Evolutionary conservation across 768 basidiomycete genomes (phyloP), one percentile per base, ranked within the genome.

Genomic region (Naganishia onofrii): DNA sequence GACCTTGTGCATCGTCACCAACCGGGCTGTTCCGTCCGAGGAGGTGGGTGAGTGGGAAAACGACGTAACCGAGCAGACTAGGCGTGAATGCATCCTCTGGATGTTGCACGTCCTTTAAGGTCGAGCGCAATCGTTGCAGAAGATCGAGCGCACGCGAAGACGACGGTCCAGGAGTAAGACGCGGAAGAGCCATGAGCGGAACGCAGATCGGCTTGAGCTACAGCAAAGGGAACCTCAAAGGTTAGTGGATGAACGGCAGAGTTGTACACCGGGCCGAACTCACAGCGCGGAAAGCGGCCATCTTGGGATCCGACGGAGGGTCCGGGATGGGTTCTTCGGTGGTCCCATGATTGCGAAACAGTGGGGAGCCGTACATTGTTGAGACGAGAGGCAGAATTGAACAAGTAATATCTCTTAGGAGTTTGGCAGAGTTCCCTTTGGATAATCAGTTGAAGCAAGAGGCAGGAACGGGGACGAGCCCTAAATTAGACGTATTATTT

Each of bases 11-110:
- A 23, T 34, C 38, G 1, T 12, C 15, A 26, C 17, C 29, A 7
- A 84, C 76, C 2, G 88, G 85, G 19, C 85, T 75, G 77, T 93
- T 92, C 36, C 90, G 88, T 58, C 89, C 88, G 42, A 97, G 84
- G 60, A 96, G 87, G 32, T 88, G 86, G 1, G 92, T 92, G 48
- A 97, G 79, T 3, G 95, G 95, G 74, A 92, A 90, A 81, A 94
- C 91, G 32, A 88, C 83, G 79, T 97, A 98, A 54, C 89, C 88
- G 53, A 92, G 86, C 57, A 93, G 84, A 19, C 86, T 85, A 0
- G 86, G 77, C 0, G 85, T 83, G 42, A 92, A 84, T 4, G 78
- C 56, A 6, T 64, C 64, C 9, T 82, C 80, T 13, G 60, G 60
- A 15, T 81, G 72, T 12, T 84, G 80, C 29, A 86, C 75, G 7